These are phyloP conservation scores for Lyophyllum semitale DNA, from an alignment of 768 basidiomycete genomes.

Conservation along the genomic window DNA sequence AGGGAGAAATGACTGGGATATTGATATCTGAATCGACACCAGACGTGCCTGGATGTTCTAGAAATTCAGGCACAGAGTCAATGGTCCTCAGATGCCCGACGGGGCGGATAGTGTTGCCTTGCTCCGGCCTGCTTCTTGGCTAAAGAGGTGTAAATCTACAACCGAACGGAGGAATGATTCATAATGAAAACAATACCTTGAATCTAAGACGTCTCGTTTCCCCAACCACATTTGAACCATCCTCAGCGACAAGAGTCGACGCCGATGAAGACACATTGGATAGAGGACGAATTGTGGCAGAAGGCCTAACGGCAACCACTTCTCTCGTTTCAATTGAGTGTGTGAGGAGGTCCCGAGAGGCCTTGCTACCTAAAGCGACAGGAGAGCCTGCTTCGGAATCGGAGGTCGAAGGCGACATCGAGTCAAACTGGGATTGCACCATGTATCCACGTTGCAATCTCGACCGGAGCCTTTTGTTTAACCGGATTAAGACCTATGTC, in stretches of 20 bases:
- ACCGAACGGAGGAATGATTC: neutral
- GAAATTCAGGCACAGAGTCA: conserved; percentile 1
- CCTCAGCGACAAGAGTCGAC: conserved; percentile 25
- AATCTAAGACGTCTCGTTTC: neutral
- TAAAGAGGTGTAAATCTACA: neutral
- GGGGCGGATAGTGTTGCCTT: neutral
- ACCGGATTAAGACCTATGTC: conserved; percentile 17
- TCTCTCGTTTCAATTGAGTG: neutral
- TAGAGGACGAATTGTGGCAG: conserved; percentile 2
- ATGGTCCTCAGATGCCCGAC: conserved; percentile 1
- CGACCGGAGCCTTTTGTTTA: conserved; percentile 26
- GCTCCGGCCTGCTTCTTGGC: neutral
- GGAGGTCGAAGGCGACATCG: neutral
- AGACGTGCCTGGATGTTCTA: neutral
- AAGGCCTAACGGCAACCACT: neutral
- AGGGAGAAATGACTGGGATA: neutral
- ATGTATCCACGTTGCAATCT: conserved; percentile 27
- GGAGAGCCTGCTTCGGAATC: conserved; percentile 1
- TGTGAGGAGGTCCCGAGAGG: neutral
- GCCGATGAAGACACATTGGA: conserved; percentile 19
- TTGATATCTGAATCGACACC: neutral
- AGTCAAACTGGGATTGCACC: conserved; percentile 30
- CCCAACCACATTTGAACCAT: conserved; percentile 13
- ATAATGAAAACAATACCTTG: neutral
- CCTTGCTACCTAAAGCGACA: neutral